These are phyloP conservation scores for Meyerozyma elateridarum DNA, from an alignment of 1,139 yeast genomes.

Conservation along the genomic window DNA sequence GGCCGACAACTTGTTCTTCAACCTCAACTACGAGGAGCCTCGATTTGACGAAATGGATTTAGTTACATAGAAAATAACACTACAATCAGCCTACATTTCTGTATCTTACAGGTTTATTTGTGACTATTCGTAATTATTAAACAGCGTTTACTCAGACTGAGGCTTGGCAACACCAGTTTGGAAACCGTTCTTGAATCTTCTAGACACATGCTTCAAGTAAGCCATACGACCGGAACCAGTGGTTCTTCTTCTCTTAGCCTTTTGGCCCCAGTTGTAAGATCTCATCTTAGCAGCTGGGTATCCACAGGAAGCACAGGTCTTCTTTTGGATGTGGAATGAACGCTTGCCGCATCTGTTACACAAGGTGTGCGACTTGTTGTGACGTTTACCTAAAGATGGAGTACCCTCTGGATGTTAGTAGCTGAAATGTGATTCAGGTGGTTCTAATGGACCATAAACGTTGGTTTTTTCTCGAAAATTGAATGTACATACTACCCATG, in stretches of 20 bases:
- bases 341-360: slow-evolving; percentile 99
- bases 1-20: slow-evolving; percentile 67
- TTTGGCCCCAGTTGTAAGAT: slow-evolving; percentile 98
- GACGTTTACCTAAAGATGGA: slow-evolving; percentile 99
- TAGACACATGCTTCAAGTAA: slow-evolving; percentile 92
- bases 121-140: slow-evolving; percentile 11
- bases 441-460: background rate
- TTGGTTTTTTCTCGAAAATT: background rate
- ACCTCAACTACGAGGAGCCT: slow-evolving; percentile 47
- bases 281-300: slow-evolving; percentile 99
- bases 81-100: slow-evolving; percentile 11
- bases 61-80: slow-evolving; percentile 8
- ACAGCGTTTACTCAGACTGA: slow-evolving; percentile 41
- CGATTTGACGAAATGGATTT: slow-evolving; percentile 22
- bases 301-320: slow-evolving; percentile 98
- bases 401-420: slow-evolving; percentile 78
- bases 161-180: slow-evolving; percentile 79
- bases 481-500: slow-evolving; percentile 61
- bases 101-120: slow-evolving; percentile 8
- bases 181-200: slow-evolving; percentile 99
- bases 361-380: slow-evolving; percentile 99
- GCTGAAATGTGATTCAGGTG: background rate
- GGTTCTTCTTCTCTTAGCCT: slow-evolving; percentile 99
- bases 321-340: slow-evolving; percentile 99
- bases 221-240: slow-evolving; percentile 99